A percentile compares a stretch with the other conserved stretches of the same genome.
phyloP scores from a whole-genome alignment of 768 basidiomycete genomes.

The Kwoniella shandongensis region DNA sequence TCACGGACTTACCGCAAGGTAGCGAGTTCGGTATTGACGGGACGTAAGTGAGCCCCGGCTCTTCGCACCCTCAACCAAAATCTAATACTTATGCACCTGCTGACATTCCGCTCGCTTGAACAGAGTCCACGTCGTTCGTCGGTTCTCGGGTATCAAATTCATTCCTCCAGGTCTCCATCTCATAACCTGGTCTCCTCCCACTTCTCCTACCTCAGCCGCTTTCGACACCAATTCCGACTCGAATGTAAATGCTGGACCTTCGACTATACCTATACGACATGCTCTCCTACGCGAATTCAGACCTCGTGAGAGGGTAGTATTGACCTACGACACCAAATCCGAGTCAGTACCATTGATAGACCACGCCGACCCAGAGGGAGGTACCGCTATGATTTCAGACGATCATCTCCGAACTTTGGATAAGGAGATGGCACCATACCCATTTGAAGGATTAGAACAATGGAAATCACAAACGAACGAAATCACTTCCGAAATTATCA shows the following conservation, averaged over 20 bases:
- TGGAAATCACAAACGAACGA: constrained; percentile 46
- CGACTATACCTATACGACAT: constrained; percentile 44
- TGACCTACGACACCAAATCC: constrained; percentile 39
- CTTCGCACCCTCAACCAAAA: constrained; percentile 10
- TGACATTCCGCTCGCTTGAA: no score
- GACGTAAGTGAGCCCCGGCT: constrained; percentile 31
- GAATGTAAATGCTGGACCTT: constrained; percentile 17
- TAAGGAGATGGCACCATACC: constrained; percentile 53
- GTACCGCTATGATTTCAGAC: constrained; percentile 34
- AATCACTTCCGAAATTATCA: constrained; percentile 39
- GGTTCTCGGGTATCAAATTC: constrained; percentile 54
- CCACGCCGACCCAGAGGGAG: constrained; percentile 1
- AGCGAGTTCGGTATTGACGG: constrained; percentile 55
- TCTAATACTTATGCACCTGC: constrained; percentile 22
- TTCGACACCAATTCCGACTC: no score
- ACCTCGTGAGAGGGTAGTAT: constrained; percentile 7
- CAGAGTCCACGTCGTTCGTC: constrained; percentile 39
- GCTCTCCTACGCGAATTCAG: constrained; percentile 41
- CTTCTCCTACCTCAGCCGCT: constrained; percentile 11
- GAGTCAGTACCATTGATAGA: constrained; percentile 37
- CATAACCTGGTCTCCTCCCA: constrained; percentile 47
- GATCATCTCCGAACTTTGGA: constrained; percentile 54
- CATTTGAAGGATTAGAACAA: constrained; percentile 34
- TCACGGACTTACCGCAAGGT: constrained; percentile 48
- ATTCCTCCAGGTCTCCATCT: constrained; percentile 55